phyloP scores from a whole-genome alignment of 1,139 yeast species.

The Kodamaea sp. region DNA sequence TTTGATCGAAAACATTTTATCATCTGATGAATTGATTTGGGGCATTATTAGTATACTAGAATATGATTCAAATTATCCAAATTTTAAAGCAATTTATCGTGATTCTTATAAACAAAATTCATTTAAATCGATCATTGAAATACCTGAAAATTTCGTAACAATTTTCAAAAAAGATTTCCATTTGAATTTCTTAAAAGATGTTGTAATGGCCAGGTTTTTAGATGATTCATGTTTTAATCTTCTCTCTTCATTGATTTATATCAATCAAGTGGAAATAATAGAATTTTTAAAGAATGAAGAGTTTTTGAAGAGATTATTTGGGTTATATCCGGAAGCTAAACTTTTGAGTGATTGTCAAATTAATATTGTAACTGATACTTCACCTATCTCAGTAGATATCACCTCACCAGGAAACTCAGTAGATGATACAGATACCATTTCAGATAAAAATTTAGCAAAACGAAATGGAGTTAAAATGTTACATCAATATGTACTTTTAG shows the following conservation, averaged over 20 bases:
- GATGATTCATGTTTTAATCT: slow-evolving; percentile 76
- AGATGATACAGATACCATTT: background rate
- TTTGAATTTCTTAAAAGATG: slow-evolving; percentile 79
- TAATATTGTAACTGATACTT: too few species aligned
- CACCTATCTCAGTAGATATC: too few species aligned
- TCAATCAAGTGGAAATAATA: slow-evolving; percentile 68
- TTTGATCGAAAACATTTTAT: slow-evolving; percentile 63
- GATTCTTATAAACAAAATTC: slow-evolving; percentile 56
- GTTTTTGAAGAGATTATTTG: slow-evolving; percentile 51
- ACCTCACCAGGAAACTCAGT: too few species aligned
- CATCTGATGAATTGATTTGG: slow-evolving; percentile 52
- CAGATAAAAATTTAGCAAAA: slow-evolving; percentile 18
- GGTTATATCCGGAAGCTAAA: slow-evolving; percentile 34
- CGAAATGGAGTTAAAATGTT: slow-evolving; percentile 75
- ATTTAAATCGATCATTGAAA: slow-evolving; percentile 61
- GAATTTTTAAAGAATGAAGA: slow-evolving; percentile 58
- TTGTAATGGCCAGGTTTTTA: slow-evolving; percentile 71
- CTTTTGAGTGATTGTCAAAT: too few species aligned
- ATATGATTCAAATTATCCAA: slow-evolving; percentile 84
- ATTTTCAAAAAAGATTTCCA: slow-evolving; percentile 73
- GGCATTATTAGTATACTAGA: slow-evolving; percentile 82
- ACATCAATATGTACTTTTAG: slow-evolving; percentile 75
- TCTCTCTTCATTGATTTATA: slow-evolving; percentile 61
- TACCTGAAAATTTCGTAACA: slow-evolving; percentile 51
- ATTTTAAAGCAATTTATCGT: slow-evolving; percentile 74